Evolutionary conservation across 352 stramenopile genomes (phyloP), one percentile per base, ranked within the genome.

Genomic region (Phytophthora brassicae): DNA sequence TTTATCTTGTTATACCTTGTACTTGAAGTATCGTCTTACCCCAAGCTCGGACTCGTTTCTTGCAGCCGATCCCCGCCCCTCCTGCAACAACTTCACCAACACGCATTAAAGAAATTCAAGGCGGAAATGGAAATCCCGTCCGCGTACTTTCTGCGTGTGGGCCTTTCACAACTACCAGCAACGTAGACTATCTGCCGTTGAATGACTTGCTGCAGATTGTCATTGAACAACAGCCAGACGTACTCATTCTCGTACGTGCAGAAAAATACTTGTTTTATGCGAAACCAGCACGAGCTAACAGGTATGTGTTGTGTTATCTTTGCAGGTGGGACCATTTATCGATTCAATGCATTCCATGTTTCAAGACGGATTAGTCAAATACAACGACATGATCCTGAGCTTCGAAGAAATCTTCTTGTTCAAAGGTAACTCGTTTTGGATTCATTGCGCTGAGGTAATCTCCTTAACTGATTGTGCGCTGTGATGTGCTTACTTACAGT

Each of bases 321-420:
- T 66, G 3, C 38, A 94, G 85, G 83, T 96, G 33, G 97, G 97
- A 14, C 97, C 97, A 13, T 99, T 99, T 79, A 97, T 99, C 22
- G 95, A 99, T 72, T 80, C 77, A 19, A 84, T 89, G 54, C 96
- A 99, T 60, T 76, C 88, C 16, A 85, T 89, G 53, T 91, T 98
- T 35, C 68, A 92, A 51, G 75, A 90, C 35, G 94, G 92, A 12
- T 56, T 94, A 24, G 80, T 90, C 13, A 75, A 81, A 52, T 91
- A 89, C 48, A 81, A 95, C 39, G 77, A 60, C 52, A 89, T 92
- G 78, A 88, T 91, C 72, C 55, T 92, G 20, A 86, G 79, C 28
- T 95, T 92, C 39, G 81, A 95, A 64, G 86, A 93, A 23, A 84
- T 93, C 22, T 95, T 93, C 57, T 36, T 95, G 39, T 91, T 95